Conservation (phyloP, 1,284 basidiomycete species). For the Sphagnurus paluster region DNA sequence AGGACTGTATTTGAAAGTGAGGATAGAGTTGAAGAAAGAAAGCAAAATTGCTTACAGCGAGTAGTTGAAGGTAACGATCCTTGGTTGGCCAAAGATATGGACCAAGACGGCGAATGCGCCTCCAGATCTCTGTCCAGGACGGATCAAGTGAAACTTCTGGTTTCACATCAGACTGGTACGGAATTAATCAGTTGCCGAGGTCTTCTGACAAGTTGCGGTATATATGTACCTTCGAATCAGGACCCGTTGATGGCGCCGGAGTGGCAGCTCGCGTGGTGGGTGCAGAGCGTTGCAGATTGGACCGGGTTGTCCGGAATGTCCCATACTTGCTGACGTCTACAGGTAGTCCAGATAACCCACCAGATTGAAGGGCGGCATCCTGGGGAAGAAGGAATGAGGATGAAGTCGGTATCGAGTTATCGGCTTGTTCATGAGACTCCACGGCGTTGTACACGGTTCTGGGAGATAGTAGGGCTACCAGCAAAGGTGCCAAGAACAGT, state of each 20-base stretch:
- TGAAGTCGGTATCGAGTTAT: conserved; percentile 39
- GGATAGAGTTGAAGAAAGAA: conserved; percentile 2
- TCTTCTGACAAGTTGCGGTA: background rate
- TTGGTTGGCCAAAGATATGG: conserved; percentile 86
- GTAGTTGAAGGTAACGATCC: conserved; percentile 60
- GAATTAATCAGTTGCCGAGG: conserved; percentile 4
- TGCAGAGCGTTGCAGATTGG: conserved; percentile 49
- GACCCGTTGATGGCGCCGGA: conserved; percentile 52
- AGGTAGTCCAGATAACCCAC: conserved; percentile 40
- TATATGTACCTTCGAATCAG: conserved; percentile 38
- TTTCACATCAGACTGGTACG: conserved; percentile 38
- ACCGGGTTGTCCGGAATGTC: conserved; percentile 60
- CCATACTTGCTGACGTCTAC: conserved; percentile 67
- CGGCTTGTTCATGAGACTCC: conserved; percentile 40
- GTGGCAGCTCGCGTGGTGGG: conserved; percentile 62
- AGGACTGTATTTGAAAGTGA: conserved; percentile 36
- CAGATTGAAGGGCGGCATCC: conserved; percentile 39
- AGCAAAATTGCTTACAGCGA: conserved; percentile 56
- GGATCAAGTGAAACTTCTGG: conserved; percentile 63
- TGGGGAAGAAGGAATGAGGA: conserved; percentile 55
- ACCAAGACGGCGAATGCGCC: conserved; percentile 59
- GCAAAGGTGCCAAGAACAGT: conserved; percentile 58
- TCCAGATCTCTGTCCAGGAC: conserved; percentile 63
- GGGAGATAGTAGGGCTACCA: conserved; percentile 57
- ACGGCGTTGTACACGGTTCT: conserved; percentile 59